These are phyloP conservation scores for Thelonectria blattea DNA, from an alignment of 2,329 filamentous ascomycete species.

Conservation along the genomic window DNA sequence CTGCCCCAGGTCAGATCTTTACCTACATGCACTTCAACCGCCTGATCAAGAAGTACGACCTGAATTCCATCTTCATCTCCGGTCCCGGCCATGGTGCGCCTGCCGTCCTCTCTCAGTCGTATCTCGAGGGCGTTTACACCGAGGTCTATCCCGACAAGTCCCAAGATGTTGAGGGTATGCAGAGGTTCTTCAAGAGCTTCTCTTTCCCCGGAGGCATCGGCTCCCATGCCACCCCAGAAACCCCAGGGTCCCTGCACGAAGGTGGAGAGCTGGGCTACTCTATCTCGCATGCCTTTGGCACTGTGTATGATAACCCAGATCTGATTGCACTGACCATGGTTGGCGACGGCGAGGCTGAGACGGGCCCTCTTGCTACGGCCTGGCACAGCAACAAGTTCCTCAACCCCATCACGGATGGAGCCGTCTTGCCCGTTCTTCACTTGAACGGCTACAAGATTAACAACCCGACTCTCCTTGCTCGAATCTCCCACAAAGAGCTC, in stretches of 20 bases:
- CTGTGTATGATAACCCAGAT: slow-evolving; percentile 76
- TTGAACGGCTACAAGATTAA: slow-evolving; percentile 88
- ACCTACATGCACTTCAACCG: slow-evolving; percentile 85
- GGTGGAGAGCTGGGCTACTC: slow-evolving; percentile 84
- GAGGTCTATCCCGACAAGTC: slow-evolving; percentile 79
- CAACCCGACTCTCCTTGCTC: slow-evolving; percentile 75
- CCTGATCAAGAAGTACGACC: slow-evolving; percentile 79
- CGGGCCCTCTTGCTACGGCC: slow-evolving; percentile 76
- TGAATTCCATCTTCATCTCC: slow-evolving; percentile 75
- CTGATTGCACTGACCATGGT: slow-evolving; percentile 80
- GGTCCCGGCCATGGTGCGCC: slow-evolving; percentile 81
- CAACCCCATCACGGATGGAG: slow-evolving; percentile 78
- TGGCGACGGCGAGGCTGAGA: slow-evolving; percentile 82
- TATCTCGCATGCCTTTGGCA: slow-evolving; percentile 78
- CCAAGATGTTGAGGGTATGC: slow-evolving; percentile 71
- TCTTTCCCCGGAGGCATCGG: slow-evolving; percentile 82
- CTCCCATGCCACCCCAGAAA: slow-evolving; percentile 80
- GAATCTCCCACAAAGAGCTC: slow-evolving; percentile 76
- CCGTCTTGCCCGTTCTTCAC: slow-evolving; percentile 78
- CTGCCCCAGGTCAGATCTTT: slow-evolving; percentile 80
- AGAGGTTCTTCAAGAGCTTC: slow-evolving; percentile 82
- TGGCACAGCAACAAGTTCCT: slow-evolving; percentile 87
- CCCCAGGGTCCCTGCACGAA: slow-evolving; percentile 77
- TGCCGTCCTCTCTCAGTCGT: slow-evolving; percentile 76
- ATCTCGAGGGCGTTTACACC: slow-evolving; percentile 78